Base-by-base conservation (phyloP, 129 eudicot species). In the Ambrosia trifida region DNA sequence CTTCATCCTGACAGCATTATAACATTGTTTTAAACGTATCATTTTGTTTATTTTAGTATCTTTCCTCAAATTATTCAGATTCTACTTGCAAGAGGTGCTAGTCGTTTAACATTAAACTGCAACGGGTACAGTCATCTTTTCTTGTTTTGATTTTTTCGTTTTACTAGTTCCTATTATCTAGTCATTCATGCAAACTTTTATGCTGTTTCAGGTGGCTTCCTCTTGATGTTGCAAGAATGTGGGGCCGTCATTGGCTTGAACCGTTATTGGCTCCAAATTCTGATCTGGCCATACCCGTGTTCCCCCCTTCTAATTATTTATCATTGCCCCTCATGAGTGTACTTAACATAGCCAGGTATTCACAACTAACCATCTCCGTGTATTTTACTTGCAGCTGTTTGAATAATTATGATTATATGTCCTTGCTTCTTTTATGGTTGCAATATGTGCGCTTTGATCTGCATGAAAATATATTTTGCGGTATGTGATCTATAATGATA, bases 191-290 rank as follows among this genome's bases (percentile, higher is more conserved):
- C 49, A 70, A 64, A 32, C 47, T 1, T 59, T 12, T 70, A 33
- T 62, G 62, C 65, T 75, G 43, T 81, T 84, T 67, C 89, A 94
- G 99, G 79, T 87, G 99, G 97, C 89, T 94, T 70, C 99, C 99
- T 41, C 77, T 90, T 72, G 97, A 94, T 53, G 97, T 94, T 72
- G 99, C 99, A 4, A 86, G 88, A 72, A 87, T 85, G 88, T 90
- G 97, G 99, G 99, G 97, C 32, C 97, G 94, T 54, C 97, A 90
- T 83, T 94, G 99, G 97, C 97, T 94, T 45, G 99, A 94, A 74
- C 93, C 96, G 19, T 56, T 94, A 64, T 70, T 94, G 73, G 77
- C 93, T 17, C 96, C 97, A 18, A 81, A 85, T 82, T 87, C 97
- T 65, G 89, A 83, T 63, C 74, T 83, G 73, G 57, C 79, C 13